phyloP scores from a whole-genome alignment of 257 asterid genomes.

The Solanum tarapatanum region DNA sequence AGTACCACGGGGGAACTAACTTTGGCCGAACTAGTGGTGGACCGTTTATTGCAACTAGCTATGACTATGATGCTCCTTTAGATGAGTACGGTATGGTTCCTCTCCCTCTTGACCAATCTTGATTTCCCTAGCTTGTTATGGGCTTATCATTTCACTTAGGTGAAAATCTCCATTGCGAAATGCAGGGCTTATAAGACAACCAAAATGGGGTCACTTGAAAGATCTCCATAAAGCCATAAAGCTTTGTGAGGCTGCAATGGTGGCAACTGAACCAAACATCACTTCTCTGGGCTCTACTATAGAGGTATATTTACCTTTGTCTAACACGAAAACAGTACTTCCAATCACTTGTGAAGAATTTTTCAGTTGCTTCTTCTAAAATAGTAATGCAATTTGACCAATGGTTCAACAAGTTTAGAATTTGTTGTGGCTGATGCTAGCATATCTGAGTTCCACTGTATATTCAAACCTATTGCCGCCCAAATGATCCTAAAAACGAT shows the following conservation, averaged over 20 bases:
- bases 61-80: conserved; percentile 92
- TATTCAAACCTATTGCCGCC: background rate
- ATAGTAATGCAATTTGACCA: background rate
- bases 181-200: conserved; percentile 59
- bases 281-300: conserved; percentile 48
- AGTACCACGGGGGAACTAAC: conserved; percentile 97
- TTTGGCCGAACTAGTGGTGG: conserved; percentile 81
- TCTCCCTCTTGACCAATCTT: background rate
- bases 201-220: conserved; percentile 85
- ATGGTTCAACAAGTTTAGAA: background rate
- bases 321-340: background rate
- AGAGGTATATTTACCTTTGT: conserved; percentile 37
- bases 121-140: background rate
- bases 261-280: conserved; percentile 57
- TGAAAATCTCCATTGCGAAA: background rate
- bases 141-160: background rate
- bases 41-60: conserved; percentile 75
- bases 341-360: background rate
- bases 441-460: background rate
- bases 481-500: background rate
- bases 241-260: conserved; percentile 79
- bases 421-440: background rate
- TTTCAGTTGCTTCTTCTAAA: background rate
- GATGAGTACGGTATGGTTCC: conserved; percentile 70
- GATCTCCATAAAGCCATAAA: conserved; percentile 73